Evolutionary conservation across 495 filamentous ascomycete species (phyloP), one percentile per base, ranked within the genome.

Genomic region (Penicillium angulare): DNA sequence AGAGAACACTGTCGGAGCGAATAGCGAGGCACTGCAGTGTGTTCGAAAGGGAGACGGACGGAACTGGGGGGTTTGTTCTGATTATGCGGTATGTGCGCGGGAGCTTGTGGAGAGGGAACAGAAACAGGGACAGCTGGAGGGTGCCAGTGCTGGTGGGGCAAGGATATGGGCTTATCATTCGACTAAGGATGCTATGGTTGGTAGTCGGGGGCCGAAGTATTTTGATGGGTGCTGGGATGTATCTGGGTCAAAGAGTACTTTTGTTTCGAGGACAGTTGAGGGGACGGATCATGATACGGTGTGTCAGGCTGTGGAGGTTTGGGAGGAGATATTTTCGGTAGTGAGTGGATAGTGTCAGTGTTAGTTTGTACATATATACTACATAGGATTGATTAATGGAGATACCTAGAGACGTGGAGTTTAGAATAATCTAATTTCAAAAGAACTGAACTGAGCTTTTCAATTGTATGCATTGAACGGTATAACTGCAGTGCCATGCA

Each of bases 231-330:
- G 68, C 23, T 72, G 66, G 62, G 38, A 35, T 41, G 52, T 38
- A n/a, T 15, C 20, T 3, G 55, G 46, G 3, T 9, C 47, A 5
- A 46, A 22, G 5, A 27, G 63, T 21, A 52, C 51, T 15, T 62
- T 67, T 29, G 43, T 46, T 4, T 56, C 59, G 0, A 56, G 1
- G 0, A 52, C 51, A 2, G n/a, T 65, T 7, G 12, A 48, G 3
- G 53, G 47, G n/a, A 48, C 61, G 10, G 59, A 71, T 45, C 67
- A 71, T 55, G 66, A 71, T 55, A 67, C 50, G n/a, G 13, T 71
- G 18, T 15, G 32, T 3, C 50, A 55, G 47, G 57, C 57, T 5
- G 56, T 48, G 8, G 54, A 61, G 10, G 56, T 57, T 0, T 62
- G 63, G 58, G 58, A 59, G 26, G 42, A 35, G 3, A 56, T 63